Percentiles rank a stretch among this genome's conserved stretches.
These are phyloP conservation scores for Penicillium sp. DNA, from an alignment of 2,329 filamentous ascomycete genomes.

Conservation along the genomic window DNA sequence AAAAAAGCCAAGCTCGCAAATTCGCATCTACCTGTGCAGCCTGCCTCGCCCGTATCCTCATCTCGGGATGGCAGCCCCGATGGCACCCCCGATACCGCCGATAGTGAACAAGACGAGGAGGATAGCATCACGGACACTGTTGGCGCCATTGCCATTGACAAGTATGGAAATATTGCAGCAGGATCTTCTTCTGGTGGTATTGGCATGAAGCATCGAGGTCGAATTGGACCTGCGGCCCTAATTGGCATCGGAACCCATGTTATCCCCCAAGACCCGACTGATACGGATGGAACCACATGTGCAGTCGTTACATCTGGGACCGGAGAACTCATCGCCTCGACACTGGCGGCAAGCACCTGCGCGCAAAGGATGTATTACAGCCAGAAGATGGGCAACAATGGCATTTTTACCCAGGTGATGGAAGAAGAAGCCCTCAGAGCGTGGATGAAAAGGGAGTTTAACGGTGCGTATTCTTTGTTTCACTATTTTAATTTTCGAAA, in stretches of 20 bases:
- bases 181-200: conserved; percentile 96
- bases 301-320: conserved; percentile 90
- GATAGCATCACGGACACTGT: conserved; percentile 88
- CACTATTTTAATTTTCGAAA: background rate
- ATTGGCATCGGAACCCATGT: conserved; percentile 89
- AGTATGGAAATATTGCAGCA: conserved; percentile 81
- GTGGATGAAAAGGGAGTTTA: conserved; percentile 87
- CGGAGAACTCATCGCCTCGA: conserved; percentile 96
- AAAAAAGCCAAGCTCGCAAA: background rate
- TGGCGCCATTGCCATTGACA: conserved; percentile 89
- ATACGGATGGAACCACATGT: conserved; percentile 67
- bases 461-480: conserved; percentile 52
- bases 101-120: conserved; percentile 2
- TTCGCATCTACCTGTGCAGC: background rate
- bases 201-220: conserved; percentile 94
- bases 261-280: conserved; percentile 70
- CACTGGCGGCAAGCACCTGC: conserved; percentile 82
- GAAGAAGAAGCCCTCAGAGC: conserved; percentile 75
- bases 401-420: conserved; percentile 62
- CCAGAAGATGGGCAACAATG: conserved; percentile 59
- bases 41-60: background rate
- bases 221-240: conserved; percentile 86
- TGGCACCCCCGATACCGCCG: background rate
- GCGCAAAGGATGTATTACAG: conserved; percentile 77
- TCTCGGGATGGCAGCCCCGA: background rate